Evolutionary conservation across 148 eudicot species (phyloP).

Genomic region (Persicaria tinctoria): DNA sequence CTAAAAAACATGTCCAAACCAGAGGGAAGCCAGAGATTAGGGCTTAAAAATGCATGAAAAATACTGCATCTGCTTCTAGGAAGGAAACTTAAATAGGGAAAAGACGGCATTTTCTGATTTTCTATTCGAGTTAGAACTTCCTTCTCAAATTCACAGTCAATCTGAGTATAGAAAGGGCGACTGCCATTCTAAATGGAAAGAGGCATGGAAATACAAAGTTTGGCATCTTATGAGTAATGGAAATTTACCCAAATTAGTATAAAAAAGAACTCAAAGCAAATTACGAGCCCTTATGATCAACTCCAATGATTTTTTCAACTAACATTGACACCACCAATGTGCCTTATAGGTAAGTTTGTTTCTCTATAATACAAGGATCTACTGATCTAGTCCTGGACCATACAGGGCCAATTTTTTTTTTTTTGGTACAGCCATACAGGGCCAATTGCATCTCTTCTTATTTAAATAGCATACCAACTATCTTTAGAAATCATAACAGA

Average conservation of each 20-base stretch:
- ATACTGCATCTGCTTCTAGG: neutral
- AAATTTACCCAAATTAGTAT: neutral
- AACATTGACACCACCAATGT: neutral
- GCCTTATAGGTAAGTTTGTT: neutral
- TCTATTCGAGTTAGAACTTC: neutral
- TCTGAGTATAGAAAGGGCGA: neutral
- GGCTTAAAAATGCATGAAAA: neutral
- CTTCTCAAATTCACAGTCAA: neutral
- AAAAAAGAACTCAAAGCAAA: neutral
- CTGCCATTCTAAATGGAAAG: neutral
- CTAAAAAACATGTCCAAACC: neutral
- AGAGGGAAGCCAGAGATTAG: neutral
- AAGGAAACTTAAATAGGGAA: neutral
- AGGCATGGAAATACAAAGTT: neutral
- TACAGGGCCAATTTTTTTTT: neutral
- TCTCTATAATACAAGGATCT: neutral
- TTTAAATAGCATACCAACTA: neutral
- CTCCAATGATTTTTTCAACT: neutral
- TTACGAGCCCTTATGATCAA: neutral
- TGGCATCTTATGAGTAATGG: neutral
- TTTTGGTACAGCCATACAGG: neutral
- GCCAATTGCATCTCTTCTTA: neutral
- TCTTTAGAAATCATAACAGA: neutral
- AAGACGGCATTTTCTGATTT: neutral
- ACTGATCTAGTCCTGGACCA: neutral